A percentile compares a stretch with the other conserved stretches of the same genome.
Evolutionary conservation across 1,284 basidiomycete genomes (phyloP).

Genomic region (Heterobasidion irregulare): DNA sequence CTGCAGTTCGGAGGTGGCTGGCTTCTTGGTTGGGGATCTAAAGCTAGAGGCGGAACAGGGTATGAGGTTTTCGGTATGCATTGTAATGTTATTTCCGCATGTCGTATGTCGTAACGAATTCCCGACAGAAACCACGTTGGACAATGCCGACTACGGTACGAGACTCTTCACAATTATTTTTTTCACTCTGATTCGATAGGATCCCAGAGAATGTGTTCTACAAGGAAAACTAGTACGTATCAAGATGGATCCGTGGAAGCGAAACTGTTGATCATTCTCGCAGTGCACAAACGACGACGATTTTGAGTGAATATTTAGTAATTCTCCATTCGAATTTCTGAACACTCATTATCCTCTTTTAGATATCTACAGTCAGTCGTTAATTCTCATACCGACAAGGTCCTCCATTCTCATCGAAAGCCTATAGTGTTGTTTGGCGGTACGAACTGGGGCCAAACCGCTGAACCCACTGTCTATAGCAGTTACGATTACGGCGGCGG

Average conservation of each 20-base stretch:
- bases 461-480: conserved; percentile 36
- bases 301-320: neutral
- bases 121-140: too few species aligned
- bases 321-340: neutral
- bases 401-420: too few species aligned
- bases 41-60: conserved; percentile 32
- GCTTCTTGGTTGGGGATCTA: conserved; percentile 34
- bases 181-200: conserved; percentile 5
- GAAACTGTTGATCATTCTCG: neutral
- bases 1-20: conserved; percentile 39
- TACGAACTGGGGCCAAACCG: conserved; percentile 42
- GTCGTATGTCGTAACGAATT: too few species aligned
- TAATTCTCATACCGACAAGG: too few species aligned
- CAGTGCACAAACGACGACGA: neutral
- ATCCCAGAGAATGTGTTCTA: conserved; percentile 41
- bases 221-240: conserved; percentile 38
- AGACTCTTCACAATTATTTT: too few species aligned
- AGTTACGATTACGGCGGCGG: conserved; percentile 45
- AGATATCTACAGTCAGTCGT: neutral
- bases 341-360: neutral
- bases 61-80: conserved; percentile 39
- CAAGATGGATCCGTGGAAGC: neutral
- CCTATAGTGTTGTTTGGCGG: conserved; percentile 34
- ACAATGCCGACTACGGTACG: too few species aligned
- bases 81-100: conserved; percentile 6